These are phyloP conservation scores for Haplosporangium sp. DNA, from an alignment of 371 early-diverging fungal species.

Conservation along the genomic window DNA sequence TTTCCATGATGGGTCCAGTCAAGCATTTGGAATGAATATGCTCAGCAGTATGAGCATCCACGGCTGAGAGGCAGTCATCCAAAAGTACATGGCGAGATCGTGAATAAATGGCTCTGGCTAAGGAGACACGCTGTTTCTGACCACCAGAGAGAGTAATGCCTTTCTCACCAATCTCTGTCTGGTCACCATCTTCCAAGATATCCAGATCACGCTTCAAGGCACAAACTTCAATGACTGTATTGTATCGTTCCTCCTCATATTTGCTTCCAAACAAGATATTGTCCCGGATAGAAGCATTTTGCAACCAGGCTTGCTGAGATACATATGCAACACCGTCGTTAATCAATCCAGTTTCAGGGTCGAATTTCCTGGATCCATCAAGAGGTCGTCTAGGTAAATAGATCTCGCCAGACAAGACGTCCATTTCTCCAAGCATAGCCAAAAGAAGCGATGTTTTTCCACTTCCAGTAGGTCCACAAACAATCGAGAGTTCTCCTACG, in stretches of 20 bases:
- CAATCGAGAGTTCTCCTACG: conserved; percentile 64
- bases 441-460: conserved; percentile 78
- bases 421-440: conserved; percentile 77
- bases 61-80: conserved; percentile 89
- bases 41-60: conserved; percentile 90
- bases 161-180: conserved; percentile 94
- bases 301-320: conserved; percentile 88
- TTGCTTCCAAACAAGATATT: conserved; percentile 88
- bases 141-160: conserved; percentile 84
- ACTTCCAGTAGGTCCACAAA: conserved; percentile 71
- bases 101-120: conserved; percentile 90
- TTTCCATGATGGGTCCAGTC: conserved; percentile 74
- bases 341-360: conserved; percentile 58
- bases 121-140: conserved; percentile 83
- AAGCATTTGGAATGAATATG: conserved; percentile 82
- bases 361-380: conserved; percentile 51
- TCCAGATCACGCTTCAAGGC: conserved; percentile 82
- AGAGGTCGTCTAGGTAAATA: conserved; percentile 60
- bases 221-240: conserved; percentile 71
- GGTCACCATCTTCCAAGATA: conserved; percentile 86
- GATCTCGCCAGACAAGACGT: conserved; percentile 61
- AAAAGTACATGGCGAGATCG: conserved; percentile 77
- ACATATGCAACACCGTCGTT: conserved; percentile 78
- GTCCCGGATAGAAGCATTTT: conserved; percentile 84
- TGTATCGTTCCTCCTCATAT: conserved; percentile 74